Conservation (phyloP, 768 basidiomycete genomes). For the Dioszegia crocea region DNA sequence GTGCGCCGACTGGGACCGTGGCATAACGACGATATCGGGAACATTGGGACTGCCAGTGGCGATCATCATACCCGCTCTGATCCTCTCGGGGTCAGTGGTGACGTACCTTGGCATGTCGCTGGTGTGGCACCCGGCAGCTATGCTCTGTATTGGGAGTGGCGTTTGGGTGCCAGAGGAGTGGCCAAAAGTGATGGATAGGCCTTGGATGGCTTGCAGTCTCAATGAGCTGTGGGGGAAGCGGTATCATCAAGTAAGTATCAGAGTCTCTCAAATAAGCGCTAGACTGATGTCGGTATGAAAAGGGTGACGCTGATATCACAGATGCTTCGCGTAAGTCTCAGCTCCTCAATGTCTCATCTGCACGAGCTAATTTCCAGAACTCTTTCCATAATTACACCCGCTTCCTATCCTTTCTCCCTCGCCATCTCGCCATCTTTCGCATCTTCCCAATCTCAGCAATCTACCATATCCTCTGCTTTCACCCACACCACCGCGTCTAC, state of each 20-base stretch:
- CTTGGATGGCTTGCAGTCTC: constrained; percentile 3
- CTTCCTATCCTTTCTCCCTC: background rate
- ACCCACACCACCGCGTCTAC: background rate
- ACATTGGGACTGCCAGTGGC: background rate
- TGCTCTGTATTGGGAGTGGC: constrained; percentile 3
- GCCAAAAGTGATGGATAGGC: constrained; percentile 6
- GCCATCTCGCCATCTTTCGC: background rate
- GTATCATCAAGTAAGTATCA: constrained; percentile 15
- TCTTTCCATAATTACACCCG: background rate
- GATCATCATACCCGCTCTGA: background rate
- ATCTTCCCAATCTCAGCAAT: constrained; percentile 12
- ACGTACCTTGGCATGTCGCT: background rate
- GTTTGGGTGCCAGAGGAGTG: constrained; percentile 10
- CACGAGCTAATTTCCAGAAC: constrained; percentile 3
- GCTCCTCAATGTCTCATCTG: no score
- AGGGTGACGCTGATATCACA: background rate
- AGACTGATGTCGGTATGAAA: no score
- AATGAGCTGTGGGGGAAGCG: constrained; percentile 13
- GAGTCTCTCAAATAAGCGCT: no score
- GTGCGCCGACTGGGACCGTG: background rate
- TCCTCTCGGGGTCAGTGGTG: background rate
- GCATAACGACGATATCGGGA: background rate
- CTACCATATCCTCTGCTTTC: constrained; percentile 11
- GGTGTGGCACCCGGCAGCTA: background rate
- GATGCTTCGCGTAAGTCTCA: background rate